phyloP scores from a whole-genome alignment of 257 asterid genomes.

The Leonotis leonurus region DNA sequence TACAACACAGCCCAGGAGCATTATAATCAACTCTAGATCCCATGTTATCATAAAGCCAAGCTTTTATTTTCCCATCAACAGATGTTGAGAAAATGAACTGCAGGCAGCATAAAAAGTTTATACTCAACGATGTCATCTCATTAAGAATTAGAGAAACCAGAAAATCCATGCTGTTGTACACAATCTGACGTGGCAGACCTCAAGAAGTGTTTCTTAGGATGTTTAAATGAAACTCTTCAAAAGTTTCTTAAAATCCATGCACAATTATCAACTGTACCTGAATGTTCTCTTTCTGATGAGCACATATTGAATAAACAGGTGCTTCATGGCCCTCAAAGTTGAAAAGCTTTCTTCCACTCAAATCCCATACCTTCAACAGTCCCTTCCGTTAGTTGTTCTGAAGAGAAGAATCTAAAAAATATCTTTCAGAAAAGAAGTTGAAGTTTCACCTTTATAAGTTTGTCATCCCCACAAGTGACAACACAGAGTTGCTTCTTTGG shows the following conservation, averaged over 20 bases:
- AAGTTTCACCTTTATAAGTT: constrained; percentile 66
- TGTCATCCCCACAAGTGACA: constrained; percentile 96
- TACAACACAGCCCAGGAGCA: constrained; percentile 99
- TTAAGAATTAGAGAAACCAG: neutral
- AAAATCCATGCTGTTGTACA: neutral
- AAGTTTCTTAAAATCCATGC: neutral
- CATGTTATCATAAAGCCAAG: constrained; percentile 91
- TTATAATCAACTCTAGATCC: constrained; percentile 98
- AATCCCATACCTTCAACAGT: constrained; percentile 91
- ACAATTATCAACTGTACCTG: constrained; percentile 46
- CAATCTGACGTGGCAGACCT: neutral
- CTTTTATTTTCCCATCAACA: constrained; percentile 93
- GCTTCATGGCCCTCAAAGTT: constrained; percentile 98
- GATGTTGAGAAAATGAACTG: constrained; percentile 98
- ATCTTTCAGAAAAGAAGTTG: neutral
- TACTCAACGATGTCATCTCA: neutral
- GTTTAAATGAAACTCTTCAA: no score
- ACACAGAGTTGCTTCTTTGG: constrained; percentile 90
- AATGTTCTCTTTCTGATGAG: constrained; percentile 92
- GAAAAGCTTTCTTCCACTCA: constrained; percentile 73
- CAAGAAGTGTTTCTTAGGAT: neutral
- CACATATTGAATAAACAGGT: constrained; percentile 92
- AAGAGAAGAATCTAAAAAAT: neutral
- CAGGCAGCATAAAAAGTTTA: constrained; percentile 14
- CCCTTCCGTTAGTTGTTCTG: constrained; percentile 25